Conservation (phyloP, 2,329 filamentous ascomycete genomes). For the Lasiodiplodia gonubiensis region DNA sequence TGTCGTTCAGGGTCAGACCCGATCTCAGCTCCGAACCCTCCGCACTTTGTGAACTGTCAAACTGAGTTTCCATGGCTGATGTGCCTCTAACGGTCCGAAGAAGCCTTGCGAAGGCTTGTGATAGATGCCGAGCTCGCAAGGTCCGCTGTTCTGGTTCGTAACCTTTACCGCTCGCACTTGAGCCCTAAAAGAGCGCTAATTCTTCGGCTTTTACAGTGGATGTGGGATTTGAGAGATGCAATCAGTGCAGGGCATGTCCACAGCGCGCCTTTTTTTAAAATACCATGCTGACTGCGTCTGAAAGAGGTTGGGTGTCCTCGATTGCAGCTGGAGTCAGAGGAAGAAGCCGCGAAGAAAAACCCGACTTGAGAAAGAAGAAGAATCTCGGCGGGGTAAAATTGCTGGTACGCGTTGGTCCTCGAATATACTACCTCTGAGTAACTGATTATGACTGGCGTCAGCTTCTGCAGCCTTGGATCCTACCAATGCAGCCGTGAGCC, state of each 20-base stretch:
- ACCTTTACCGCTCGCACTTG: background rate
- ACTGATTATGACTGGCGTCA: background rate
- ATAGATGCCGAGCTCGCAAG: background rate
- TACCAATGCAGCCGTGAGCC: background rate
- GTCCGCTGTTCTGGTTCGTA: background rate
- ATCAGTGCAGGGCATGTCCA: background rate
- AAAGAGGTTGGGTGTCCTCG: background rate
- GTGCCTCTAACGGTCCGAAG: background rate
- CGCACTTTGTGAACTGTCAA: background rate
- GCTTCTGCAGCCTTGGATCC: background rate
- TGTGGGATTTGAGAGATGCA: background rate
- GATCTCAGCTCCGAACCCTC: background rate
- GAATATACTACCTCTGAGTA: background rate
- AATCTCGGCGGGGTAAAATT: background rate
- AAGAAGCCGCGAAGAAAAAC: slow-evolving; percentile 1
- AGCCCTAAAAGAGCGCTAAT: background rate
- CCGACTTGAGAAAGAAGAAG: background rate
- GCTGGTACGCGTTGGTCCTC: background rate
- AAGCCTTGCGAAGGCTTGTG: background rate
- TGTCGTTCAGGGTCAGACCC: background rate
- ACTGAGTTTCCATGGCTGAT: background rate
- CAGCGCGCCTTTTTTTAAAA: background rate
- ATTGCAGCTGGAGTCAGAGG: background rate
- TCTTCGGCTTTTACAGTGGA: background rate
- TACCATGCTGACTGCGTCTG: background rate